These are phyloP conservation scores for Rhizopogon hawkerae DNA, from an alignment of 1,284 basidiomycete genomes.

Conservation along the genomic window DNA sequence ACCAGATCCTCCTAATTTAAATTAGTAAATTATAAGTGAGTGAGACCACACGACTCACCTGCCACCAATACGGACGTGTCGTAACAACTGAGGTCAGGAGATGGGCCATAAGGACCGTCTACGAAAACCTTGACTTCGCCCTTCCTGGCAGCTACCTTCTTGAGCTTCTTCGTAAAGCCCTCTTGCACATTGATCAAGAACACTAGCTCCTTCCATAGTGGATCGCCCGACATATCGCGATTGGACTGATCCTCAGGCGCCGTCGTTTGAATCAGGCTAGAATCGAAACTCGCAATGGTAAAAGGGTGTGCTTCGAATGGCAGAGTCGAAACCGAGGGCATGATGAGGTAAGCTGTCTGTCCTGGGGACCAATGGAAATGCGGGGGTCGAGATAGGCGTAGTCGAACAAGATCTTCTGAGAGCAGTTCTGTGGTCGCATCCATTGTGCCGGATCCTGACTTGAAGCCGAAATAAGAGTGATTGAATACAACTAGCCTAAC, in stretches of 20 bases:
- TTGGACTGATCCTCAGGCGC: background rate
- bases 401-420: slow-evolving; percentile 19
- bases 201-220: slow-evolving; percentile 33
- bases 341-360: slow-evolving; percentile 42
- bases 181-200: slow-evolving; percentile 44
- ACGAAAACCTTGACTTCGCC: slow-evolving; percentile 27
- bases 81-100: slow-evolving; percentile 29
- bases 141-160: slow-evolving; percentile 20
- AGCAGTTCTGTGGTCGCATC: slow-evolving; percentile 22
- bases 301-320: slow-evolving; percentile 49
- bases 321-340: slow-evolving; percentile 35
- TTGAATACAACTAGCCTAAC: slow-evolving; percentile 47
- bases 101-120: slow-evolving; percentile 38
- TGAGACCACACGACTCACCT: slow-evolving; percentile 19
- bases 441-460: slow-evolving; percentile 12
- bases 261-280: slow-evolving; percentile 12
- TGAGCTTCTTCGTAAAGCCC: slow-evolving; percentile 34
- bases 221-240: background rate
- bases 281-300: slow-evolving; percentile 41
- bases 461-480: slow-evolving; percentile 21
- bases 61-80: slow-evolving; percentile 32
- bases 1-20: slow-evolving; percentile 31
- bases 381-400: slow-evolving; percentile 18
- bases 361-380: slow-evolving; percentile 34
- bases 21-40: background rate